Evolutionary conservation across 306 rosid genomes (phyloP).

Genomic region (Abrus pulchellus): DNA sequence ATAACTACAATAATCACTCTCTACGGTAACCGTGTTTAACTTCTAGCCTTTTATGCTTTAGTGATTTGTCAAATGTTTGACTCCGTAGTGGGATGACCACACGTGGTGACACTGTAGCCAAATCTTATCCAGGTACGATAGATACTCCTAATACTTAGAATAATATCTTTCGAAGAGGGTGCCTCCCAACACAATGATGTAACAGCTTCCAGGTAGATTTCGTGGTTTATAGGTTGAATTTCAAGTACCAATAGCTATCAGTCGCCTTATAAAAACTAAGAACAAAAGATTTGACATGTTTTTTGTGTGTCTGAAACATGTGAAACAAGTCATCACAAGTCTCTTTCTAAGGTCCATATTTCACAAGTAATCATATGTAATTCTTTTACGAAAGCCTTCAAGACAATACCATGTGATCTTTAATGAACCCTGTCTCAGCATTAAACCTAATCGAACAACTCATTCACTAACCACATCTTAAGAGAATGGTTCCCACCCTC

Average conservation of each 20-base stretch:
- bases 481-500: not conserved
- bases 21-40: too few relatives aligned
- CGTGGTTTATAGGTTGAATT: not conserved
- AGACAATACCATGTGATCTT: slow-evolving; percentile 34
- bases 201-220: not conserved
- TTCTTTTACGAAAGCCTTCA: not conserved
- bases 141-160: not conserved
- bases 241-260: slow-evolving; percentile 4
- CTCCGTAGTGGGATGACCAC: too few relatives aligned
- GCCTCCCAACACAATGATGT: not conserved
- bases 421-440: not conserved
- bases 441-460: not conserved
- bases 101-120: too few relatives aligned
- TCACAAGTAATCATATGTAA: not conserved
- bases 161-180: not conserved
- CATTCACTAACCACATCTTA: too few relatives aligned
- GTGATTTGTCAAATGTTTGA: too few relatives aligned
- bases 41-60: too few relatives aligned
- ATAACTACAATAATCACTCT: too few relatives aligned
- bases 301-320: slow-evolving; percentile 3
- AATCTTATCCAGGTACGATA: too few relatives aligned
- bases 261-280: not conserved
- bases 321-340: not conserved
- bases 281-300: slow-evolving; percentile 23
- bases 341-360: not conserved